Conservation (phyloP, 139 green algal genomes). For the Chlamydomonas sphaeroides region DNA sequence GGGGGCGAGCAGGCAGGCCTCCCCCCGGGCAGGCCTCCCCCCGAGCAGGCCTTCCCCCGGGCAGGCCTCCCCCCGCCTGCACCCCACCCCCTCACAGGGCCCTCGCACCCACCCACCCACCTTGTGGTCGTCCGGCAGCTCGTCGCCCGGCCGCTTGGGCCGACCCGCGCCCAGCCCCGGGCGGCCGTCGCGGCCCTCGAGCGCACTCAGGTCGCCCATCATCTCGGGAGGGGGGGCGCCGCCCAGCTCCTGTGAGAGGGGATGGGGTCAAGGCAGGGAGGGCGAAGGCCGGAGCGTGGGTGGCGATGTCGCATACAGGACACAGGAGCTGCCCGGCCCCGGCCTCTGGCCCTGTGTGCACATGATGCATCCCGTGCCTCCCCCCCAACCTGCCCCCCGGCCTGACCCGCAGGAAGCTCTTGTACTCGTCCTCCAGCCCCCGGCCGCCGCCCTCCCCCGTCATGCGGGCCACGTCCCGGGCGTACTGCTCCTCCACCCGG, state of each 20-base stretch:
- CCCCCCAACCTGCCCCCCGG: slow-evolving; percentile 31
- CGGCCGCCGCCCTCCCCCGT: slow-evolving; percentile 54
- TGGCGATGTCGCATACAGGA: too few relatives aligned
- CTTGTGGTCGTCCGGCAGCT: slow-evolving; percentile 61
- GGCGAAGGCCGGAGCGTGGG: too few relatives aligned
- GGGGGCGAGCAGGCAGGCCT: too few relatives aligned
- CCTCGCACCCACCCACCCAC: background rate
- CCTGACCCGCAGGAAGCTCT: slow-evolving; percentile 92
- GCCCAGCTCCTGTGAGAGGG: slow-evolving; percentile 46
- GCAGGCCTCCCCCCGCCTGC: background rate
- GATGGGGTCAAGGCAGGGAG: too few relatives aligned
- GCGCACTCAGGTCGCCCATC: slow-evolving; percentile 45
- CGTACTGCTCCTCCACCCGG: slow-evolving; percentile 84
- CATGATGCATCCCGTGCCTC: background rate
- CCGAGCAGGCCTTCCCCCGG: background rate
- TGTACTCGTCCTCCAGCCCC: slow-evolving; percentile 92
- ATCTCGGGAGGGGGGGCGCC: slow-evolving; percentile 56
- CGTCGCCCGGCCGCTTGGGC: slow-evolving; percentile 19
- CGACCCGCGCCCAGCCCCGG: background rate
- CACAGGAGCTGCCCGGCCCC: too few relatives aligned
- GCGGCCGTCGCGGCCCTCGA: slow-evolving; percentile 6
- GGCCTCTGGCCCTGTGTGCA: too few relatives aligned
- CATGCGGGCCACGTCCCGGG: slow-evolving; percentile 73
- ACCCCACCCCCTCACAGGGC: slow-evolving; percentile 43
- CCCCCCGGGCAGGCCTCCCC: too few relatives aligned